Evolutionary conservation across 2,329 filamentous ascomycete genomes (phyloP).

Genomic region (Hypoxylon sp.): DNA sequence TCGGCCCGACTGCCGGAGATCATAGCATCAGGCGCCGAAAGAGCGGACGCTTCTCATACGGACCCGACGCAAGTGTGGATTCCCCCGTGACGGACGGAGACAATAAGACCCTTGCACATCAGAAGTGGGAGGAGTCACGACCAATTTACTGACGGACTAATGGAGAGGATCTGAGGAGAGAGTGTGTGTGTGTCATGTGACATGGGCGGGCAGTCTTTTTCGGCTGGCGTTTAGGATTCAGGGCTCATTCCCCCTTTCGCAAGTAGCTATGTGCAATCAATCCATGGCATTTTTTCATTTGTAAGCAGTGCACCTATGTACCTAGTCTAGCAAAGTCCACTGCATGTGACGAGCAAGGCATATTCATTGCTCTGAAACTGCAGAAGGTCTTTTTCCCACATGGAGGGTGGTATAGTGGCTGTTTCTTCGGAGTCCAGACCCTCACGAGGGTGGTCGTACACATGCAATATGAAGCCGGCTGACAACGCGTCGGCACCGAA

Average conservation of each 20-base stretch:
- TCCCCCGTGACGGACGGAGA: constrained; percentile 31
- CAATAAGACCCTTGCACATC: constrained; percentile 40
- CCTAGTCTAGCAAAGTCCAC: neutral
- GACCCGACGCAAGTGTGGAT: constrained; percentile 57
- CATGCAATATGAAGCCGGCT: neutral
- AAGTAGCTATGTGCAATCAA: constrained; percentile 14
- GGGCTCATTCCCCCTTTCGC: constrained; percentile 8
- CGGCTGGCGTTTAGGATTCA: constrained; percentile 27
- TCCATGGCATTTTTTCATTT: constrained; percentile 22
- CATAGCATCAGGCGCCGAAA: constrained; percentile 61
- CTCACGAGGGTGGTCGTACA: neutral
- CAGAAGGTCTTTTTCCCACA: neutral
- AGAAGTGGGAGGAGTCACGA: constrained; percentile 59
- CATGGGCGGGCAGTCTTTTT: constrained; percentile 3
- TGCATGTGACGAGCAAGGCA: constrained; percentile 3
- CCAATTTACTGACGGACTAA: constrained; percentile 54
- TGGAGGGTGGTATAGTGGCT: neutral
- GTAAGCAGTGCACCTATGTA: constrained; percentile 8
- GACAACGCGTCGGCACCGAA: neutral
- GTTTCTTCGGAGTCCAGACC: neutral
- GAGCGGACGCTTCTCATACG: constrained; percentile 67
- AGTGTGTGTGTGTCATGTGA: neutral
- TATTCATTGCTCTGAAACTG: neutral
- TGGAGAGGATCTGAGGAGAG: constrained; percentile 8
- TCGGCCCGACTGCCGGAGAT: constrained; percentile 68